These are phyloP conservation scores for Mortierella sp. DNA, from an alignment of 371 early-diverging fungal species.

Conservation along the genomic window DNA sequence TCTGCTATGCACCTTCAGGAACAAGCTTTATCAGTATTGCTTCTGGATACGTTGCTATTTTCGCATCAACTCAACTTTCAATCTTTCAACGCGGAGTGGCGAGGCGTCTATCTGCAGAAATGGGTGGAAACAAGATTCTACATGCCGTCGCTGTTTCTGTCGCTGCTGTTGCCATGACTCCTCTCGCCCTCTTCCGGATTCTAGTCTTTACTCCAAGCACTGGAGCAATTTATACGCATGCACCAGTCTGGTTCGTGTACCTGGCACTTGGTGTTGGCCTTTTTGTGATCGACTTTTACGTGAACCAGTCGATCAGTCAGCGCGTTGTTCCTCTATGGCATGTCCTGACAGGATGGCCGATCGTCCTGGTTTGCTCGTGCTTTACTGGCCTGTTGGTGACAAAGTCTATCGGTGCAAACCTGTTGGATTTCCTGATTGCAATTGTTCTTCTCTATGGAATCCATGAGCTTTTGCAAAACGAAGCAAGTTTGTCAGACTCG, in stretches of 20 bases:
- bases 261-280: constrained; percentile 36
- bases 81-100: constrained; percentile 44
- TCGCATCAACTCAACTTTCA: constrained; percentile 38
- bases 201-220: constrained; percentile 8
- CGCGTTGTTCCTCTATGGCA: constrained; percentile 43
- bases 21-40: constrained; percentile 15
- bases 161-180: constrained; percentile 37
- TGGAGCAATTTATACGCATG: constrained; percentile 21
- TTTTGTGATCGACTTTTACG: constrained; percentile 51
- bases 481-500: constrained; percentile 24
- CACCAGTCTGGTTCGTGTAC: constrained; percentile 38
- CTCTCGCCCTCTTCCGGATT: constrained; percentile 41
- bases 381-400: constrained; percentile 41
- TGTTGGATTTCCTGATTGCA: constrained; percentile 47
- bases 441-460: constrained; percentile 50
- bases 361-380: constrained; percentile 36
- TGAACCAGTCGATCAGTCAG: constrained; percentile 47
- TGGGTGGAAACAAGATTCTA: constrained; percentile 42
- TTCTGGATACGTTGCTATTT: constrained; percentile 36
- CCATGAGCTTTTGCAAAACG: constrained; percentile 41
- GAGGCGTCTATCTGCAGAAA: constrained; percentile 43
- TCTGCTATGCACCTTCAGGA: constrained; percentile 40
- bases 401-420: constrained; percentile 47
- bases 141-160: constrained; percentile 35
- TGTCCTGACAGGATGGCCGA: constrained; percentile 51